Base-by-base conservation (phyloP, 1,139 yeast species). In the Tardiomyces depauwii region DNA sequence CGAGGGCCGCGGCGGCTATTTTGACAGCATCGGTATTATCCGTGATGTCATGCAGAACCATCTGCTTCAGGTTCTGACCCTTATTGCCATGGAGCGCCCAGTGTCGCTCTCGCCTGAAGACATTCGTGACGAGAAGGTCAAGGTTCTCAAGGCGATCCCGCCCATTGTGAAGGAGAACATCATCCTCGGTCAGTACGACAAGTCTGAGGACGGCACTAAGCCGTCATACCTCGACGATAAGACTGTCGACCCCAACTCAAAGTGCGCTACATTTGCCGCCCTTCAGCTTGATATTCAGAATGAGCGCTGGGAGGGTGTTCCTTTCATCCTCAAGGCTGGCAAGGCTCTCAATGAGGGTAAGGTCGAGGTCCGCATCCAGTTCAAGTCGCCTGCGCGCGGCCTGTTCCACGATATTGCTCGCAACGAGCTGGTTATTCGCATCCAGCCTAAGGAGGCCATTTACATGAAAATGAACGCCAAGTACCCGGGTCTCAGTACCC, bases 41-140 rank as follows among this genome's bases (percentile, higher is more conserved):
- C 80, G 99, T 67, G 99, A 91, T 63, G 97, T 91, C 46, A 89
- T 93, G 88, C 99, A 91, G 71, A 91, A 91, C 74, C 99, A 91
- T 68, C 70, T 91, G 61, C 73, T 91, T 60, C 99, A 91, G 70
- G 94, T 91, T 25, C 71, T 91, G 63, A 88, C 97, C 7, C 69
- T 93, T 51, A 71, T 91, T 53, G 87, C 96, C 46, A 89, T 91
- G 96, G 98, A 91, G 63, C 78, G 95, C 65, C 98, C 99, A 13
- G 82, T 77, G 21, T 78, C 91, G 18, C 83, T 83, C 59, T 87
- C 82, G 57, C 87, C 97, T 13, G 98, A 91, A 70, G 82, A 91
- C 40, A 80, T 91, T 49, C 83, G 98, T 67, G 96, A 91, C 65
- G 98, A 88, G 65, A 91, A 91, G 68, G 98, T 91, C 51, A 83